Base-by-base conservation (phyloP, 148 eudicot species). In the Rhododendron ovatum region DNA sequence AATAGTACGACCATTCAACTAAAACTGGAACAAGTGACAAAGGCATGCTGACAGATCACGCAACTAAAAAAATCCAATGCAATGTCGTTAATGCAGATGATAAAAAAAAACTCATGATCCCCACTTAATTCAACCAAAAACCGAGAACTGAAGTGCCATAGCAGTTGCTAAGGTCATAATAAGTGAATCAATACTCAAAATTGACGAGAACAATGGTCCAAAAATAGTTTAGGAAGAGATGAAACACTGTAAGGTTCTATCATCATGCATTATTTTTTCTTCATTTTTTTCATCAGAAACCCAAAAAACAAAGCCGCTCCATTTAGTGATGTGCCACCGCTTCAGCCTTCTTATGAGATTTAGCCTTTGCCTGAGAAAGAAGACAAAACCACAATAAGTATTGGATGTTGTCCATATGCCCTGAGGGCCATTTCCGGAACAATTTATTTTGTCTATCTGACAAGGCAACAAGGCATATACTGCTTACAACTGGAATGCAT, bases 181-280 rank as follows among this genome's bases (percentile, higher is more conserved):
- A 53, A 35, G 69, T 35, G 30, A 84, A 50, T 47, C 47, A 84
- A 50, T 50, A 22, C 65, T 33, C 48, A 50, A 50, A 74, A 74
- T 47, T 39, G 61, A 67, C 22, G 17, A 50, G 39, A 74, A 74
- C 12, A 78, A 75, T 45, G 79, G 79, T 84, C 79, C 79, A 82
- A 18, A 53, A 48, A 69, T 51, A 75, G 4, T 74, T 50, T 17
- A 35, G 69, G 81, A 22, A 50, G 24, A 24, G 35, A 84, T 20
- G 22, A 75, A 55, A 37, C 26, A 7, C 4, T 55, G 73, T 55
- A 41, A 61, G 30, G 85, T 71, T 82, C 84, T 86, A 86, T 81
- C 85, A 61, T 87, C 89, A 84, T 71, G 83, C 86, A 84, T 83
- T 84, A 39, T 84, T 89, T 88, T 39, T 59, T 15, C 5, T 0